Conservation (phyloP, 1,284 basidiomycete genomes). For the Takashimella tepidaria region DNA sequence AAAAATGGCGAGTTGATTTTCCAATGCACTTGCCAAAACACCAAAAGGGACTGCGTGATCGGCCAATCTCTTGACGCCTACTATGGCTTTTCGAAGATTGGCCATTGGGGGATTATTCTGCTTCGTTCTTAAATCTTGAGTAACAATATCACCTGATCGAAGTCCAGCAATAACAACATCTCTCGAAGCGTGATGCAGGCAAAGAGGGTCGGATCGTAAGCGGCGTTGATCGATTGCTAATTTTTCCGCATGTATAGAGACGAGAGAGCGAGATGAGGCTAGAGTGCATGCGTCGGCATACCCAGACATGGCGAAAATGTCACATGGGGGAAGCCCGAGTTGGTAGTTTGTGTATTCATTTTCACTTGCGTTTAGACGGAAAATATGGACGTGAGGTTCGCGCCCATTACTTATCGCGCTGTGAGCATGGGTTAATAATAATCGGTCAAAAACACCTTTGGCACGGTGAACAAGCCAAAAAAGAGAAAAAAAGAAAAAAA, state of each 20-base stretch:
- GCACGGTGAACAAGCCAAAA: no score
- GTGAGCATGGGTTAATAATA: no score
- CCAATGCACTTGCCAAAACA: conserved; percentile 32
- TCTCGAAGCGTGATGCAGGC: conserved; percentile 25
- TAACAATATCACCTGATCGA: conserved; percentile 17
- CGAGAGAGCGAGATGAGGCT: conserved; percentile 15
- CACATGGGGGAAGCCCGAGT: conserved; percentile 23
- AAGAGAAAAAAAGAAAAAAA: no score
- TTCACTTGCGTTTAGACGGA: conserved; percentile 20
- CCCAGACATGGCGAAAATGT: conserved; percentile 27
- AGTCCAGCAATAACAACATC: conserved; percentile 33
- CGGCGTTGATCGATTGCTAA: conserved; percentile 7
- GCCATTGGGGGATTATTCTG: conserved; percentile 9
- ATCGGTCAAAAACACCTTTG: no score
- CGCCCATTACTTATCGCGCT: conserved; percentile 20
- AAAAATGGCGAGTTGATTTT: conserved; percentile 33
- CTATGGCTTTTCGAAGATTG: conserved; percentile 26
- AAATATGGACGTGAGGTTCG: conserved; percentile 36
- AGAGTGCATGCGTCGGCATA: conserved; percentile 34
- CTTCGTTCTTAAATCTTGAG: conserved; percentile 31
- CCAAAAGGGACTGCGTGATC: conserved; percentile 42
- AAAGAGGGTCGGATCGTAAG: conserved; percentile 28
- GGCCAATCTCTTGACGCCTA: conserved; percentile 31
- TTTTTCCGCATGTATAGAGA: not conserved
- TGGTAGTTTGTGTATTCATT: conserved; percentile 19